Evolutionary conservation across 2,329 filamentous ascomycete species (phyloP).

Genomic region (Hypocreales sp.): DNA sequence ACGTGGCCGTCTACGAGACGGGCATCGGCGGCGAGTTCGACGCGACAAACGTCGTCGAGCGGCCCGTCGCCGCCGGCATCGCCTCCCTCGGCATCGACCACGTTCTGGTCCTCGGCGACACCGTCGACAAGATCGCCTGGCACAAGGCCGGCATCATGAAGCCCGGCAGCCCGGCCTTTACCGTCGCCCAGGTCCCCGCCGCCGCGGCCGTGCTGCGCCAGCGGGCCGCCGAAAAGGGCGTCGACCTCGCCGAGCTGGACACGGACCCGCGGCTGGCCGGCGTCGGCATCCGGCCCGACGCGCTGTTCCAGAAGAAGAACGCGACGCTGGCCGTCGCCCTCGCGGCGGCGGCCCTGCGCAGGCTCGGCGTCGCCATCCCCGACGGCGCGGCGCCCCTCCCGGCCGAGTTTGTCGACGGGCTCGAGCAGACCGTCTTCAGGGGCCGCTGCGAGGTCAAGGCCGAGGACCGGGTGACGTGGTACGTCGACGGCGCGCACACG

Average conservation of each 20-base stretch:
- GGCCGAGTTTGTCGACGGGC: slow-evolving; percentile 50
- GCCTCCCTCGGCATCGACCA: slow-evolving; percentile 57
- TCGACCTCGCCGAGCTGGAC: slow-evolving; percentile 28
- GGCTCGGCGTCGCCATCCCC: slow-evolving; percentile 20
- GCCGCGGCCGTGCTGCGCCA: slow-evolving; percentile 28
- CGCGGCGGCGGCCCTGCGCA: slow-evolving; percentile 31
- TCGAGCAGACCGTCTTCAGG: slow-evolving; percentile 62
- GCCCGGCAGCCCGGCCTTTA: slow-evolving; percentile 39
- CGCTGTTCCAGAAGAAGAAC: slow-evolving; percentile 44
- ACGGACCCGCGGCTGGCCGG: slow-evolving; percentile 27
- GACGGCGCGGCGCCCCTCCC: slow-evolving; percentile 28
- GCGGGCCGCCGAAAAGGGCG: slow-evolving; percentile 37
- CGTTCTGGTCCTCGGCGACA: slow-evolving; percentile 44
- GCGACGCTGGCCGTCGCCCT: slow-evolving; percentile 36
- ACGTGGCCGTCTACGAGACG: slow-evolving; percentile 49
- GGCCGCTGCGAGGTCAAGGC: slow-evolving; percentile 57
- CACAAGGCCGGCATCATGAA: slow-evolving; percentile 63
- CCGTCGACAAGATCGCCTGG: slow-evolving; percentile 53
- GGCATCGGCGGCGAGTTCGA: slow-evolving; percentile 55
- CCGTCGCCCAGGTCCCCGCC: slow-evolving; percentile 31
- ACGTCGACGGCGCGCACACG: slow-evolving; percentile 88
- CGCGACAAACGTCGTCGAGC: slow-evolving; percentile 49
- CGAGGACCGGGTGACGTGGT: slow-evolving; percentile 53
- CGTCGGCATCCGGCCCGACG: slow-evolving; percentile 35
- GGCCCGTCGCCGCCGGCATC: slow-evolving; percentile 43